Base-by-base conservation (phyloP, 2,329 filamentous ascomycete species). In the Aspergillus costaricaensis region DNA sequence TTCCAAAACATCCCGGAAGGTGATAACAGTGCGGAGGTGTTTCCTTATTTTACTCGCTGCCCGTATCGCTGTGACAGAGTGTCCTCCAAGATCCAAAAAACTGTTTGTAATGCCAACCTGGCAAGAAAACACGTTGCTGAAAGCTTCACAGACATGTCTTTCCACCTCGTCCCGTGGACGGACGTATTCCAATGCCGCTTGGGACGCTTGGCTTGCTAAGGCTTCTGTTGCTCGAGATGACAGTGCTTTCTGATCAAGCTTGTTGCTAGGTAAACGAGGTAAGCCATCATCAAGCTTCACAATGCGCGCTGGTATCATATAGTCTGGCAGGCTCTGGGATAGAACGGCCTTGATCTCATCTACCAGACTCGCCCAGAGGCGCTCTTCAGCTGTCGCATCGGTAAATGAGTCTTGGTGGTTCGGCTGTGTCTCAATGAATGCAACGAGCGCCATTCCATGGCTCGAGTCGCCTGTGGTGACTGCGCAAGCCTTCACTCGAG, bases 1-100 rank as follows among this genome's bases (percentile, higher is more conserved):
- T n/a, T 50, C 44, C 3, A 57, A 21, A 5, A 57, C 15, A 32
- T 57, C 43, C 14, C 19, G 47, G n/a, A 57, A 57, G n/a, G 54
- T 36, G 6, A 57, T 38, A 14, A 25, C 12, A 12, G 44, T 23
- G 17, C 21, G 27, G 19, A 57, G 17, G 10, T 25, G 30, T 6
- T 27, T 27, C 10, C 43, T 49, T 7, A 57, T 39, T 17, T 7
- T 57, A 14, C 38, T 23, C 10, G 32, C 54, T 4, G 19, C 44
- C 14, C 54, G 25, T 12, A 57, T 50, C 7, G 54, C 54, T 17
- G 21, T 21, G 17, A 57, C n/a, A 8, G 54, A 57, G 47, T 57
- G 54, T 5, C 41, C 41, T 23, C 54, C 54, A 19, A 57, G 41
- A 9, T 57, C 25, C 5, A 57, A 17, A 4, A 57, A 57, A 36